phyloP scores from a whole-genome alignment of 441 rosid species.

The Pelargonium citronellum region DNA sequence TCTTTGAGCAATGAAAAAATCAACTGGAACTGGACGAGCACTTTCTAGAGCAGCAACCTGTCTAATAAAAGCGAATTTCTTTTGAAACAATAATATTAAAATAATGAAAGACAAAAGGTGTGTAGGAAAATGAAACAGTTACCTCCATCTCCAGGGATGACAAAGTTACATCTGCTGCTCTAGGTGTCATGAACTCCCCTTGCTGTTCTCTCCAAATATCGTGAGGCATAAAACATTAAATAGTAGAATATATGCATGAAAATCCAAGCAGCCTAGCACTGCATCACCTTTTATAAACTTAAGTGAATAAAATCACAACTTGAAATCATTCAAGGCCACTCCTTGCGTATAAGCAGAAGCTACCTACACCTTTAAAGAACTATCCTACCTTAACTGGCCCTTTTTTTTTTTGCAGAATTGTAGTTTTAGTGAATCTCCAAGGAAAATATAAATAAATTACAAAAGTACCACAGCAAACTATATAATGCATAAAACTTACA shows the following conservation, averaged over 20 bases:
- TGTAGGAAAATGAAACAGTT: slow-evolving; percentile 4
- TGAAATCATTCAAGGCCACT: slow-evolving; percentile 11
- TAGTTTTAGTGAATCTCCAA: neutral
- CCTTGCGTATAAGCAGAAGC: slow-evolving; percentile 5
- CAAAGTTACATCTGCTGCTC: slow-evolving; percentile 28
- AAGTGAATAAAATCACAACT: neutral
- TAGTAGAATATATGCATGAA: slow-evolving; percentile 17
- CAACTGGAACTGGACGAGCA: slow-evolving; percentile 67
- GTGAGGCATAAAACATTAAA: slow-evolving; percentile 20
- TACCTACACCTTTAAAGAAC: neutral
- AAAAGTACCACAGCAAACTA: neutral
- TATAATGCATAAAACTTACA: slow-evolving; percentile 36
- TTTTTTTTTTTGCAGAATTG: neutral
- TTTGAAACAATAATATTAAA: slow-evolving; percentile 8
- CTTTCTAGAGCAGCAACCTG: slow-evolving; percentile 53
- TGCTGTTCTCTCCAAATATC: slow-evolving; percentile 38
- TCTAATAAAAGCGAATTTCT: slow-evolving; percentile 19
- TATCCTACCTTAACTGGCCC: slow-evolving; percentile 1
- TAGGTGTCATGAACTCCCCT: slow-evolving; percentile 23
- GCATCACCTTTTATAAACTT: neutral
- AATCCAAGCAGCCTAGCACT: slow-evolving; percentile 14
- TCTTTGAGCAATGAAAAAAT: slow-evolving; percentile 53
- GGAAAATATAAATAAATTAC: slow-evolving; percentile 2
- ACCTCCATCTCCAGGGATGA: slow-evolving; percentile 34
- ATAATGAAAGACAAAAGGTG: slow-evolving; percentile 1